Conservation (phyloP, 2,329 filamentous ascomycete genomes). For the Epicoccum sorghinum region DNA sequence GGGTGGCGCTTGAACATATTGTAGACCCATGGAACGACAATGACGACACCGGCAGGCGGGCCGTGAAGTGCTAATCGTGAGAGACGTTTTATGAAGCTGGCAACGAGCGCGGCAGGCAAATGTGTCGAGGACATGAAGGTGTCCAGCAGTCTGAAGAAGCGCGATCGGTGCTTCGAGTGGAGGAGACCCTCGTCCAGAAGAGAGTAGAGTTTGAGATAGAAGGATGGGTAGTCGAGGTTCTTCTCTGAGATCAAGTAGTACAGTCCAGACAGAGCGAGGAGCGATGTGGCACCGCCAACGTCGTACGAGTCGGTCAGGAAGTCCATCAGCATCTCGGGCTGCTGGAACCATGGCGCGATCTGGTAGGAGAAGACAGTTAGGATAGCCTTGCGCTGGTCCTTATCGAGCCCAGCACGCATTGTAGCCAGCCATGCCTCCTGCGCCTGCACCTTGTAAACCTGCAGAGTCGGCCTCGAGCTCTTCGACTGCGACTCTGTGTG, state of each 20-base stretch:
- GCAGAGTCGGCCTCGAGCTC: conserved; percentile 64
- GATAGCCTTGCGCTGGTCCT: conserved; percentile 78
- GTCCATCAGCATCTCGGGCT: conserved; percentile 90
- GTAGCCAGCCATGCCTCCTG: conserved; percentile 87
- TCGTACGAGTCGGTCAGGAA: conserved; percentile 96
- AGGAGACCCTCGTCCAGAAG: conserved; percentile 84
- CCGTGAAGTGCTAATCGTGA: conserved; percentile 83
- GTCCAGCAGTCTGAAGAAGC: conserved; percentile 90
- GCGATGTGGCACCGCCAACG: conserved; percentile 80
- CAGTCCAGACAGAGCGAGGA: conserved; percentile 88
- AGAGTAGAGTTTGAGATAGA: conserved; percentile 93
- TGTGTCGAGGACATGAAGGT: conserved; percentile 91
- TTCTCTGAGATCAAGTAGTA: conserved; percentile 93
- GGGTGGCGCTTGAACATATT: conserved; percentile 92
- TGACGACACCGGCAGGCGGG: conserved; percentile 87
- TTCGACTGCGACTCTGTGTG: conserved; percentile 71
- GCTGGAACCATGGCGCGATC: conserved; percentile 87
- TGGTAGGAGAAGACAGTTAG: conserved; percentile 76
- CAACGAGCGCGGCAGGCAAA: conserved; percentile 86
- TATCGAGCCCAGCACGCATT: conserved; percentile 69
- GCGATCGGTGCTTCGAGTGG: conserved; percentile 91
- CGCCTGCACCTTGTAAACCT: conserved; percentile 76
- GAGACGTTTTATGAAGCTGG: conserved; percentile 95
- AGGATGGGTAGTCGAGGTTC: conserved; percentile 94
- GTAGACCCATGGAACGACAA: conserved; percentile 90